Evolutionary conservation across 192 early-diverging fungal genomes (phyloP).

Genomic region (Rhizophagus clarus): DNA sequence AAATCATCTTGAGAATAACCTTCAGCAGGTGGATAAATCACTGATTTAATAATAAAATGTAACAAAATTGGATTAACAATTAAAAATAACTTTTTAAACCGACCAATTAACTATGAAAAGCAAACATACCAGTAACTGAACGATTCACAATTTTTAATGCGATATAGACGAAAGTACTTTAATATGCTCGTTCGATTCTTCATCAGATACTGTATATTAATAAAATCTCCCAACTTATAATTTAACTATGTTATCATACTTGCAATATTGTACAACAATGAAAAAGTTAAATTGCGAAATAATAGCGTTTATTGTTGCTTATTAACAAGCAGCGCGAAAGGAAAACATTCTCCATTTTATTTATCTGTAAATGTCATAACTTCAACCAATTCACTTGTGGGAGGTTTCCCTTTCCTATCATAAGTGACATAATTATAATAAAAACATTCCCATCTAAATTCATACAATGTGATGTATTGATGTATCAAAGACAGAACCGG

Average conservation of each 20-base stretch:
- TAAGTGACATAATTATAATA: too few species aligned
- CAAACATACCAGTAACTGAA: background rate
- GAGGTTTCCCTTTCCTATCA: too few species aligned
- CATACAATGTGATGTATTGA: too few species aligned
- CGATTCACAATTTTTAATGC: background rate
- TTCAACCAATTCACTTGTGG: slow-evolving; percentile 4
- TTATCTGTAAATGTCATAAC: slow-evolving; percentile 5
- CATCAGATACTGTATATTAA: slow-evolving; percentile 24
- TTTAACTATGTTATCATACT: background rate
- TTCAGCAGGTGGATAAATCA: slow-evolving; percentile 8
- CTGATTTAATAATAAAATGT: slow-evolving; percentile 2
- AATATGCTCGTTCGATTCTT: background rate
- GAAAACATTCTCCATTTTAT: background rate
- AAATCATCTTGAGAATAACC: slow-evolving; percentile 16
- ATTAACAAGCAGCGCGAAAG: too few species aligned
- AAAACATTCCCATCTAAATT: too few species aligned
- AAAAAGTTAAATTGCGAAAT: background rate
- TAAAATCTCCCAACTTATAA: slow-evolving; percentile 5
- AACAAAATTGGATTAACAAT: background rate
- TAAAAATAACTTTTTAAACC: background rate
- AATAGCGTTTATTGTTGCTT: too few species aligned
- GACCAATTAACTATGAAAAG: background rate
- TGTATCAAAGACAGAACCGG: too few species aligned
- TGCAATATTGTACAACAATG: slow-evolving; percentile 13
- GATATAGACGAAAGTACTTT: background rate